phyloP scores from a whole-genome alignment of 495 filamentous ascomycete species.

The Penicillium parvum region DNA sequence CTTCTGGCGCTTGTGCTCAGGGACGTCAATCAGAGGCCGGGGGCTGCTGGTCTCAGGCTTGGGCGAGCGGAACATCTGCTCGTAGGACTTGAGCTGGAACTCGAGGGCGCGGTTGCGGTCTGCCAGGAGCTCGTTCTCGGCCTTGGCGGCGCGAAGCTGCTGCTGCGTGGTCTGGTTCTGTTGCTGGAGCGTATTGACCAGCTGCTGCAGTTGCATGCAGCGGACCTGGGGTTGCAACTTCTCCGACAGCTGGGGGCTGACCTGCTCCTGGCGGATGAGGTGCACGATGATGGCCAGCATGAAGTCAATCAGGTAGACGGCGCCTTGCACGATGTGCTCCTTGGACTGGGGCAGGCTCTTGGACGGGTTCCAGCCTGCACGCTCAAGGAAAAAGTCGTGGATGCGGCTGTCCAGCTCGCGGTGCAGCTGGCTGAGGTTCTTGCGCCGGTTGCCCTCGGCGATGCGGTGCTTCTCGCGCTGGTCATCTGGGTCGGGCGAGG shows the following conservation, averaged over 20 bases:
- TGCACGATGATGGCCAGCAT: conserved; percentile 39
- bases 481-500: conserved; percentile 35
- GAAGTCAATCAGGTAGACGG: conserved; percentile 43
- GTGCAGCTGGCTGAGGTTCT: conserved; percentile 42
- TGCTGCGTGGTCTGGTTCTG: conserved; percentile 38
- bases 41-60: conserved; percentile 34
- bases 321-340: conserved; percentile 46
- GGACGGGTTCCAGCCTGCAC: conserved; percentile 43
- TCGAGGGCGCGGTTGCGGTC: conserved; percentile 40
- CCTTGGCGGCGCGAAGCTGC: conserved; percentile 35
- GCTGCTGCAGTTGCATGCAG: conserved; percentile 42
- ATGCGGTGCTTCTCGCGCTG: conserved; percentile 47
- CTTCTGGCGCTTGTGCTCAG: conserved; percentile 31
- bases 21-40: conserved; percentile 23
- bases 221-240: conserved; percentile 42
- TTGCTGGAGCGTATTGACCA: conserved; percentile 35
- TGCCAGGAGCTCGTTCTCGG: conserved; percentile 35
- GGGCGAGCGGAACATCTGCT: conserved; percentile 40
- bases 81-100: conserved; percentile 41
- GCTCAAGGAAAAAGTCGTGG: conserved; percentile 43
- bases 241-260: conserved; percentile 39
- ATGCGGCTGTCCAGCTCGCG: conserved; percentile 40
- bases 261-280: conserved; percentile 39
- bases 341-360: conserved; percentile 46
- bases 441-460: conserved; percentile 44